These are phyloP conservation scores for barley (Hordeum vulgare) DNA, from an alignment of 176 grass and related monocot genomes.

Conservation along the genomic window MorexV3_pseudomolecules_assembly NC_058519.1:623044549-623045048, in stretches of 20 bases:
- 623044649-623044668: constrained; percentile 37
- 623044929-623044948: constrained; percentile 31
- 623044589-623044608: background rate
- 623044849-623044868: constrained; percentile 25
- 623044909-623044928: constrained; percentile 42
- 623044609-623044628: constrained; percentile 3
- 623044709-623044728: constrained; percentile 43
- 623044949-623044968: background rate
- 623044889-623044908: constrained; percentile 34
- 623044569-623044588: constrained; percentile 51
- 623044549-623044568: constrained; percentile 66
- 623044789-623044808: constrained; percentile 27
- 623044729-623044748: background rate
- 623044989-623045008: background rate
- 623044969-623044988: background rate
- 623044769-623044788: constrained; percentile 30
- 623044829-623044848: constrained; percentile 38
- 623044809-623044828: constrained; percentile 50
- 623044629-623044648: constrained; percentile 16
- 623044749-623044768: constrained; percentile 20
- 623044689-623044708: constrained; percentile 58
- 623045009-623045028: background rate
- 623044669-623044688: constrained; percentile 40
- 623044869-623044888: constrained; percentile 33
- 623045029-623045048: background rate